A percentile compares a stretch with the other conserved stretches of the same genome.
Conservation (phyloP, 2,329 filamentous ascomycete genomes). For the Colletotrichum plurivorum region DNA sequence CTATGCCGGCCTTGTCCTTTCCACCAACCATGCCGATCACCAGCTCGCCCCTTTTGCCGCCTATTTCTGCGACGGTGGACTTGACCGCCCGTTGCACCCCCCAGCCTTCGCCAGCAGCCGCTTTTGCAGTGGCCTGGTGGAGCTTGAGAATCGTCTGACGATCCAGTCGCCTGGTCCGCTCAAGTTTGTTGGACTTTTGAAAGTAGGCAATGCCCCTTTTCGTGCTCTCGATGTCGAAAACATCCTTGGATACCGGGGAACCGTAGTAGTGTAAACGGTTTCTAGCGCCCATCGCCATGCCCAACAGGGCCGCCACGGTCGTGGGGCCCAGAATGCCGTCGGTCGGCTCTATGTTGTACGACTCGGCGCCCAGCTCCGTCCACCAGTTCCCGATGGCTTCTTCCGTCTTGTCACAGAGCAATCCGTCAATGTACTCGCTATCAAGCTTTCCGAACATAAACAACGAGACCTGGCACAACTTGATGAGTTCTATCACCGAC, state of each 20-base stretch:
- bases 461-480: slow-evolving; percentile 90
- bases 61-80: slow-evolving; percentile 92
- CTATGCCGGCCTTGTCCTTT: slow-evolving; percentile 89
- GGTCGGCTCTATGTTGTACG: slow-evolving; percentile 92
- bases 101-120: slow-evolving; percentile 90
- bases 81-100: slow-evolving; percentile 95
- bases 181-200: slow-evolving; percentile 89
- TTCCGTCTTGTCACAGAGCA: slow-evolving; percentile 95
- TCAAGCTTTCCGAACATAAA: slow-evolving; percentile 90
- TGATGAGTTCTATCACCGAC: slow-evolving; percentile 89
- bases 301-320: slow-evolving; percentile 89
- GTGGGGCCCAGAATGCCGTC: slow-evolving; percentile 95
- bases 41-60: slow-evolving; percentile 93
- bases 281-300: slow-evolving; percentile 89
- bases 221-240: slow-evolving; percentile 86
- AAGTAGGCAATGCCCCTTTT: slow-evolving; percentile 90
- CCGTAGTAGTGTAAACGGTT: slow-evolving; percentile 90
- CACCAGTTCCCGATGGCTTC: slow-evolving; percentile 94
- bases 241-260: slow-evolving; percentile 89
- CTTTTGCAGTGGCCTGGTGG: slow-evolving; percentile 89
- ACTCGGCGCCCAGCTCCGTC: slow-evolving; percentile 91
- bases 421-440: slow-evolving; percentile 90
- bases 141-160: slow-evolving; percentile 85
- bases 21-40: slow-evolving; percentile 94
- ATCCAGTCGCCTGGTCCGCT: slow-evolving; percentile 84